Percentiles rank a stretch among this genome's conserved stretches.
These are phyloP conservation scores for Senna tora DNA, from an alignment of 306 rosid genomes.

Conservation along the genomic window DNA sequence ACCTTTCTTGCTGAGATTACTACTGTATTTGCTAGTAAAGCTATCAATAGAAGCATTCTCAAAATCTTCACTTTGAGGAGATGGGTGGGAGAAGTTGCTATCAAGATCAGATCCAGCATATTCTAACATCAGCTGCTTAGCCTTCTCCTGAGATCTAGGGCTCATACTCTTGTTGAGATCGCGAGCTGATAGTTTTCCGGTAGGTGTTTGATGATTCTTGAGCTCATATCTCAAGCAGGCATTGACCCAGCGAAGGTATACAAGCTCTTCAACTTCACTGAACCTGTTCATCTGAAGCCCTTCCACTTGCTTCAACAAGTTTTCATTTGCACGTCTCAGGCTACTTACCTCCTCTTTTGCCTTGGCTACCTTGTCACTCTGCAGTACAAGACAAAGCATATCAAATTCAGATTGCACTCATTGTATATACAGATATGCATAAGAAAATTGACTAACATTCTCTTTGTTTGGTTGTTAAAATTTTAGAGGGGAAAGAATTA, in stretches of 20 bases:
- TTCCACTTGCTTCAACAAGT: constrained; percentile 88
- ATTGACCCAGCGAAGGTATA: constrained; percentile 96
- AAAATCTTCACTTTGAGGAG: constrained; percentile 94
- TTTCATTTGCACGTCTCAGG: constrained; percentile 80
- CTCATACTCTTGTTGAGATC: constrained; percentile 85
- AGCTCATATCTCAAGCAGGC: constrained; percentile 95
- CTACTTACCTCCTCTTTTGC: constrained; percentile 64
- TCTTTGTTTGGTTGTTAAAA: too few species aligned
- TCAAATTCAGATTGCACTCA: neutral
- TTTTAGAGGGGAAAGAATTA: too few species aligned
- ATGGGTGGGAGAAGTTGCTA: constrained; percentile 93
- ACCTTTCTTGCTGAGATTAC: constrained; percentile 73
- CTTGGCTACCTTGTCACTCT: constrained; percentile 78
- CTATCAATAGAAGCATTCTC: constrained; percentile 90
- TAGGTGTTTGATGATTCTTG: constrained; percentile 67
- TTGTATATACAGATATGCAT: too few species aligned
- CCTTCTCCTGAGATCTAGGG: constrained; percentile 86
- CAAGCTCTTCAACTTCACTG: constrained; percentile 95
- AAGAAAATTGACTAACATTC: too few species aligned
- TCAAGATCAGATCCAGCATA: constrained; percentile 92
- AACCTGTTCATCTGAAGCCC: constrained; percentile 91
- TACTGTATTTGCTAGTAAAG: constrained; percentile 62
- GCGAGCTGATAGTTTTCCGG: constrained; percentile 79
- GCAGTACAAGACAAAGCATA: constrained; percentile 37
- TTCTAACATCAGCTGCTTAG: constrained; percentile 90